Conservation (phyloP, 1,139 yeast species). For the Debaryomycetaceae sp. region DNA sequence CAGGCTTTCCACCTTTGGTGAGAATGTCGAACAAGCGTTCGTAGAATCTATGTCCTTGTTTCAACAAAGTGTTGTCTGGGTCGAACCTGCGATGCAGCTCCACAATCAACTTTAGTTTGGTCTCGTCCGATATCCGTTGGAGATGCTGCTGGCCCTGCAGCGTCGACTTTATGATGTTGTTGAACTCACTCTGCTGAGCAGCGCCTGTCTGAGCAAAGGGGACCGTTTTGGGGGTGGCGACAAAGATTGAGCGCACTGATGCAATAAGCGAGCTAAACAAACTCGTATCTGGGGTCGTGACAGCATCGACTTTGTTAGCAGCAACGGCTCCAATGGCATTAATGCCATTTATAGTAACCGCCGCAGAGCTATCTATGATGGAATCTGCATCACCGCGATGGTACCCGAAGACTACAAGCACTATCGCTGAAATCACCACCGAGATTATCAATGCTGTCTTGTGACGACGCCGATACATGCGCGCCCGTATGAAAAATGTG, state of each 20-base stretch:
- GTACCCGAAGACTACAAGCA: too few relatives aligned
- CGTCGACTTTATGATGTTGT: constrained; percentile 7
- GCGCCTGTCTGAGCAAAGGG: constrained; percentile 19
- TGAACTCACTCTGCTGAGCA: constrained; percentile 11
- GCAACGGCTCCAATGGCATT: too few relatives aligned
- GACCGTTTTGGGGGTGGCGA: too few relatives aligned
- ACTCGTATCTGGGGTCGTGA: too few relatives aligned
- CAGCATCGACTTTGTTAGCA: too few relatives aligned
- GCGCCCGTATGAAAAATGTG: constrained; percentile 4
- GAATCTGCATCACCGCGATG: too few relatives aligned
- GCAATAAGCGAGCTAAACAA: too few relatives aligned
- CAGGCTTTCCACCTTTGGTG: constrained; percentile 33
- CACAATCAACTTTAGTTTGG: constrained; percentile 13
- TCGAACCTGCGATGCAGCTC: constrained; percentile 12
- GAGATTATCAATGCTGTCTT: constrained; percentile 3
- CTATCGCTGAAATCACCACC: constrained; percentile 1
- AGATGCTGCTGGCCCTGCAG: constrained; percentile 1
- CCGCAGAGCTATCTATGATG: too few relatives aligned
- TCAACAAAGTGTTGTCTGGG: constrained; percentile 12
- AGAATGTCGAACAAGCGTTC: constrained; percentile 32
- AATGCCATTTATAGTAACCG: too few relatives aligned
- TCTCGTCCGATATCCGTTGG: constrained; percentile 7
- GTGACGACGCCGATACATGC: constrained; percentile 7
- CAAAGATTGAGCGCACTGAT: too few relatives aligned
- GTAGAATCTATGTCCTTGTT: constrained; percentile 28